These are phyloP conservation scores for Candida mesenterica DNA, from an alignment of 1,139 yeast species.

Conservation along the genomic window DNA sequence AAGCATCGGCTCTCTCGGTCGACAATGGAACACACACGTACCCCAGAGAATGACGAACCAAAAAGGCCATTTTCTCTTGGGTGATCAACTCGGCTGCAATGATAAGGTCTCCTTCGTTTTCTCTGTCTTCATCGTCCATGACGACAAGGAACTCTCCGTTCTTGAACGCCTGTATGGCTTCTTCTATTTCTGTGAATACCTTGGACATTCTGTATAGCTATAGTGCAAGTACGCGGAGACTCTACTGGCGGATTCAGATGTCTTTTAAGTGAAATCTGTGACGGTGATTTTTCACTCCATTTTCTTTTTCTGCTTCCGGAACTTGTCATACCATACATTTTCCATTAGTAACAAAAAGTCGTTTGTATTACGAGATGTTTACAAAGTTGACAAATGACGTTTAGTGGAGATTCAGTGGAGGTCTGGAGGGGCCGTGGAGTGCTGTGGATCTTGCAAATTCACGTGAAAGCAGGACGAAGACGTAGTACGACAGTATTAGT, in stretches of 20 bases:
- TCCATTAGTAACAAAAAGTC: background rate
- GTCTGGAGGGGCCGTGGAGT: too few species aligned
- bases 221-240: too few species aligned
- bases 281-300: too few species aligned
- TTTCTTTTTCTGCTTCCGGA: too few species aligned
- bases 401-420: too few species aligned
- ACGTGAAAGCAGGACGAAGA: too few species aligned
- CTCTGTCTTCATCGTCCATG: conserved; percentile 94
- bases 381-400: background rate
- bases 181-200: conserved; percentile 57
- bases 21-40: conserved; percentile 91
- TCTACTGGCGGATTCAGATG: too few species aligned
- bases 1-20: conserved; percentile 70
- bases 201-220: conserved; percentile 9
- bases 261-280: too few species aligned
- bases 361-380: background rate
- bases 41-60: conserved; percentile 87
- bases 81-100: conserved; percentile 83
- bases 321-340: too few species aligned
- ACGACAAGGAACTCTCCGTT: conserved; percentile 90
- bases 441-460: too few species aligned
- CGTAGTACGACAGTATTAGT: too few species aligned
- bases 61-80: conserved; percentile 88
- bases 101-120: conserved; percentile 96
- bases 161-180: conserved; percentile 77